Percentiles rank a stretch among this genome's conserved stretches.
phyloP scores from a whole-genome alignment of 371 early-diverging fungal genomes.

The Mucor saturninus region DNA sequence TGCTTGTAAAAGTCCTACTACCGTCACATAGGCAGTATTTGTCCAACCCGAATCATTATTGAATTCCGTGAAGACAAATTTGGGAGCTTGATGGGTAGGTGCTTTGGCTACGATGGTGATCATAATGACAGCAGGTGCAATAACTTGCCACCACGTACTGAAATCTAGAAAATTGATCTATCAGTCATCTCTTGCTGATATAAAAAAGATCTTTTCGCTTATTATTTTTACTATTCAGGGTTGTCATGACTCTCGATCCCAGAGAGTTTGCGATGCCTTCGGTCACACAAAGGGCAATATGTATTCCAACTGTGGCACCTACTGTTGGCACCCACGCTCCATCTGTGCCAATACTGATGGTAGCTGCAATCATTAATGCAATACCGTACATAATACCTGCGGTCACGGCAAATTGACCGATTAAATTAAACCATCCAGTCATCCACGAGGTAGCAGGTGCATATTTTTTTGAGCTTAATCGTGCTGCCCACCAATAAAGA shows the following conservation, averaged over 20 bases:
- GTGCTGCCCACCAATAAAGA: slow-evolving; percentile 70
- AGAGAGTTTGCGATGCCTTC: slow-evolving; percentile 63
- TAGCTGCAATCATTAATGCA: slow-evolving; percentile 53
- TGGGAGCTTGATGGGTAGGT: slow-evolving; percentile 51
- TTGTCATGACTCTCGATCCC: slow-evolving; percentile 49
- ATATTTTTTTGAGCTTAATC: slow-evolving; percentile 31
- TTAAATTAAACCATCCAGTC: slow-evolving; percentile 50
- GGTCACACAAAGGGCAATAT: slow-evolving; percentile 56
- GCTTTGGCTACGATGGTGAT: slow-evolving; percentile 40
- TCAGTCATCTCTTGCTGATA: no score
- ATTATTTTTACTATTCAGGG: slow-evolving; percentile 46
- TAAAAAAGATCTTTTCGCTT: background rate
- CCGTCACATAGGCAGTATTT: slow-evolving; percentile 32
- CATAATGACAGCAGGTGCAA: slow-evolving; percentile 39
- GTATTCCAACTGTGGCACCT: slow-evolving; percentile 49
- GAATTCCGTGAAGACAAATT: slow-evolving; percentile 48
- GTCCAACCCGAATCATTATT: slow-evolving; percentile 44
- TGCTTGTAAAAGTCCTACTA: slow-evolving; percentile 42
- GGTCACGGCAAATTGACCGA: slow-evolving; percentile 51
- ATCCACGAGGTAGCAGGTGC: slow-evolving; percentile 49
- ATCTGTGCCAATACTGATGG: slow-evolving; percentile 50
- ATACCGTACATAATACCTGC: slow-evolving; percentile 64
- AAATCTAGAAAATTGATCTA: slow-evolving; percentile 18
- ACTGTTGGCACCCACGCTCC: slow-evolving; percentile 46
- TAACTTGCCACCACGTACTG: slow-evolving; percentile 50